phyloP scores from a whole-genome alignment of 768 basidiomycete genomes.

The Crucibulum laeve region DNA sequence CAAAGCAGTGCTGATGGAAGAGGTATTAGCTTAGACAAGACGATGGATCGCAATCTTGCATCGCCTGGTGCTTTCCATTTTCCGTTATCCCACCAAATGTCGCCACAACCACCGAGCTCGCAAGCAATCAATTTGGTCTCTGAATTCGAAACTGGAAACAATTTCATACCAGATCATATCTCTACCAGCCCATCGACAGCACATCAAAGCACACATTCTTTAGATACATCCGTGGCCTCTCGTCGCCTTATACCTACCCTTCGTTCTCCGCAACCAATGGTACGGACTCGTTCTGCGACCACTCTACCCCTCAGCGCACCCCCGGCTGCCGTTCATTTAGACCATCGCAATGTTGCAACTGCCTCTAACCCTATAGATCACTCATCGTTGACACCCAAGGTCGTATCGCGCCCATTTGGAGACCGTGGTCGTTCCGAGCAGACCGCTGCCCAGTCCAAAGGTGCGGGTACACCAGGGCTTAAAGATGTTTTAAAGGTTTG shows the following conservation, averaged over 20 bases:
- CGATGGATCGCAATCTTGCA: constrained; percentile 21
- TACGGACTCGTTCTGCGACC: constrained; percentile 39
- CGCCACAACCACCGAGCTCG: too few relatives aligned
- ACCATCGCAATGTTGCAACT: background rate
- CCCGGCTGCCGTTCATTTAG: background rate
- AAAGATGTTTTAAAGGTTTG: constrained; percentile 72
- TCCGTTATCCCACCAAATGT: constrained; percentile 17
- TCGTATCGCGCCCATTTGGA: constrained; percentile 15
- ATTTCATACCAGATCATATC: too few relatives aligned
- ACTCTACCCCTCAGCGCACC: constrained; percentile 25
- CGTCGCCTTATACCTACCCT: constrained; percentile 17
- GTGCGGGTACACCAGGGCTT: constrained; percentile 48
- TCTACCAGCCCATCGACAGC: constrained; percentile 22
- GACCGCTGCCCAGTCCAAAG: constrained; percentile 19
- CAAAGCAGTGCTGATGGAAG: constrained; percentile 37
- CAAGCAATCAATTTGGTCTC: too few relatives aligned
- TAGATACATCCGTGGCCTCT: constrained; percentile 39
- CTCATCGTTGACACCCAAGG: background rate
- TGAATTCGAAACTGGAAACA: too few relatives aligned
- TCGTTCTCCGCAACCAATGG: constrained; percentile 26
- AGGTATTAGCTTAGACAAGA: too few relatives aligned
- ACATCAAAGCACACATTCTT: constrained; percentile 56
- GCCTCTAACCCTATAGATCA: background rate
- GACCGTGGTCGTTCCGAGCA: constrained; percentile 47
- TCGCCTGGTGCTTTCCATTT: constrained; percentile 40